Conservation (phyloP, 805 yeast species). For the Metschnikowia orientalis region DNA sequence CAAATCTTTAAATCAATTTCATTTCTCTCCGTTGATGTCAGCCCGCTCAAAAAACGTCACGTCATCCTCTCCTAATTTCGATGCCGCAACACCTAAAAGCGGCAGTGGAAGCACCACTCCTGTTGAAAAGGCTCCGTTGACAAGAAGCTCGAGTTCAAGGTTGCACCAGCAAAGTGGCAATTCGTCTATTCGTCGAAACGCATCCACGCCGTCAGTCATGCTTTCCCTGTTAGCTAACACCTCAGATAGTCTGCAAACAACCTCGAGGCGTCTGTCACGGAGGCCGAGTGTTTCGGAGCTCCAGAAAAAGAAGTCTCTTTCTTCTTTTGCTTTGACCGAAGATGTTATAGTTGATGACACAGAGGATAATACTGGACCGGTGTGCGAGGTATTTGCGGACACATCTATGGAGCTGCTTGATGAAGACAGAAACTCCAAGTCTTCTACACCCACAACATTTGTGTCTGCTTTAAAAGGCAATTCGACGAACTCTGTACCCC, state of each 20-base stretch:
- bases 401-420: conserved; percentile 5
- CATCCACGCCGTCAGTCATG: conserved; percentile 7
- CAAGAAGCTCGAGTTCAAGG: conserved; percentile 3
- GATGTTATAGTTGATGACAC: neutral
- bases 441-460: no score
- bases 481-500: no score
- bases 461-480: no score
- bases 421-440: no score
- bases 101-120: conserved; percentile 4
- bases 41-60: conserved; percentile 13
- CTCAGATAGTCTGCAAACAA: neutral
- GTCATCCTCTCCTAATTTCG: conserved; percentile 3
- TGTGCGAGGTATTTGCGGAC: neutral
- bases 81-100: neutral
- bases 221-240: neutral
- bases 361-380: neutral
- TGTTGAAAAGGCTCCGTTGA: neutral
- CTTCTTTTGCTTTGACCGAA: neutral
- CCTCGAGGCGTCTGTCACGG: neutral
- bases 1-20: conserved; percentile 8
- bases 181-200: conserved; percentile 5
- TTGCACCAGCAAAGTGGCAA: conserved; percentile 2
- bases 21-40: conserved; percentile 10
- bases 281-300: neutral
- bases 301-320: neutral